phyloP scores from a whole-genome alignment of 1,284 basidiomycete species.

The Apiotrichum akiyoshidainum region DNA sequence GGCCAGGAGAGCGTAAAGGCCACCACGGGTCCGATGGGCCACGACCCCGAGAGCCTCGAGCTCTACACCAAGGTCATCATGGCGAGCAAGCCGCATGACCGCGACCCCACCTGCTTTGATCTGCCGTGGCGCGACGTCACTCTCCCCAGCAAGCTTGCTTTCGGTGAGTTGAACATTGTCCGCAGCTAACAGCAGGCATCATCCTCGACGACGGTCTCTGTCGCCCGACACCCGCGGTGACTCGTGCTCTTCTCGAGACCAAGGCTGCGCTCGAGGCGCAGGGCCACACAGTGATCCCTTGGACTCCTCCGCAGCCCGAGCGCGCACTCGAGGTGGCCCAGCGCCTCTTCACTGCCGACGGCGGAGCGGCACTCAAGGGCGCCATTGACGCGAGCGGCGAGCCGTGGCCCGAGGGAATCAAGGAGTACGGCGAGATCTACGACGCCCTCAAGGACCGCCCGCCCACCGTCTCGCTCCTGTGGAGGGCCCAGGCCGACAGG shows the following conservation, averaged over 20 bases:
- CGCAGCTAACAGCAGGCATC: conserved; percentile 43
- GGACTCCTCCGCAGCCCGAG: conserved; percentile 19
- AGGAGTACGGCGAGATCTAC: background rate
- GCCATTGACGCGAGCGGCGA: conserved; percentile 1
- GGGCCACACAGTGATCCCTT: conserved; percentile 58
- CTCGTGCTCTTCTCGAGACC: conserved; percentile 57
- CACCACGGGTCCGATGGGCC: conserved; percentile 66
- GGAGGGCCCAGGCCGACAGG: conserved; percentile 9
- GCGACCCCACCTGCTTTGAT: conserved; percentile 60
- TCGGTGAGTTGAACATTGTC: conserved; percentile 2
- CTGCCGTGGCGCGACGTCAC: conserved; percentile 62
- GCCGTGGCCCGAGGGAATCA: conserved; percentile 13
- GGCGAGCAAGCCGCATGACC: conserved; percentile 60
- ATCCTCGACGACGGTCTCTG: conserved; percentile 57
- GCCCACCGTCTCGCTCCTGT: conserved; percentile 6
- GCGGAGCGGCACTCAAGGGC: background rate
- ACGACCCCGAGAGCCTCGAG: conserved; percentile 59
- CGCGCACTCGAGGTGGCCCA: conserved; percentile 1
- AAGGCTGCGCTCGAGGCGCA: conserved; percentile 33
- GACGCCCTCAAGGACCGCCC: background rate
- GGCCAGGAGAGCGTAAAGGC: conserved; percentile 65
- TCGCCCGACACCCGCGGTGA: conserved; percentile 59
- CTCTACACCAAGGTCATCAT: conserved; percentile 56
- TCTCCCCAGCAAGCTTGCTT: conserved; percentile 58
- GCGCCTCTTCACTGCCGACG: conserved; percentile 5